Evolutionary conservation across 371 early-diverging fungal species (phyloP).

Genomic region (Nematocida sp.): DNA sequence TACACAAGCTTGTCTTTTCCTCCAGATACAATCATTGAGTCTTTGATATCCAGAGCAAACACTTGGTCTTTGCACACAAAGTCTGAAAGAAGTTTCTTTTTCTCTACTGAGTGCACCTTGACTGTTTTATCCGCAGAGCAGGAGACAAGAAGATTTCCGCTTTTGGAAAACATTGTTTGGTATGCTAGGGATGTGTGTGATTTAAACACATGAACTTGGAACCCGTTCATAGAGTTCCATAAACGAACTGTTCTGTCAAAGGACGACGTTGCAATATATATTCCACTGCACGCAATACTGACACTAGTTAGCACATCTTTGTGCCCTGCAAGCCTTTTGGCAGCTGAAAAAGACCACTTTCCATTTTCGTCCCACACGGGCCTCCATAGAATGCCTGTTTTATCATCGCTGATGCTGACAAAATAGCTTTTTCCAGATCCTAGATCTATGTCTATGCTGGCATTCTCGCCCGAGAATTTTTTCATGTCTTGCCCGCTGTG

Average conservation of each 20-base stretch:
- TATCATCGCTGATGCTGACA: constrained; percentile 45
- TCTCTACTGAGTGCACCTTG: constrained; percentile 76
- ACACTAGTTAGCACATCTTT: constrained; percentile 91
- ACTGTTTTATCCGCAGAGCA: constrained; percentile 83
- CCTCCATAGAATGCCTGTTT: constrained; percentile 40
- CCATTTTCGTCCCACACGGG: constrained; percentile 12
- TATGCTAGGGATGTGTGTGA: constrained; percentile 63
- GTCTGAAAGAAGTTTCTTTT: constrained; percentile 58
- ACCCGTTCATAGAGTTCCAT: constrained; percentile 75
- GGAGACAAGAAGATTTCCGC: constrained; percentile 70
- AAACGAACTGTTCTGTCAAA: constrained; percentile 89
- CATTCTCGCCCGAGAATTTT: background rate
- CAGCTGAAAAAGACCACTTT: constrained; percentile 11
- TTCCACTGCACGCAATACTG: constrained; percentile 78
- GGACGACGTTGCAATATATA: constrained; percentile 81
- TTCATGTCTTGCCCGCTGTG: constrained; percentile 35
- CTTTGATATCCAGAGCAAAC: constrained; percentile 60
- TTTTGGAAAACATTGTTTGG: constrained; percentile 80
- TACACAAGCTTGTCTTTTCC: constrained; percentile 61
- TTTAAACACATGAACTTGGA: constrained; percentile 70
- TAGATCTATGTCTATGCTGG: background rate
- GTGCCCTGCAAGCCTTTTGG: constrained; percentile 68
- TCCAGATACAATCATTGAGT: constrained; percentile 60
- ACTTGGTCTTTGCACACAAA: constrained; percentile 64
- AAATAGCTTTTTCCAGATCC: constrained; percentile 42